These are phyloP conservation scores for Solanum aculeatissimum DNA, from an alignment of 305 asterid genomes.

Conservation along the genomic window DNA sequence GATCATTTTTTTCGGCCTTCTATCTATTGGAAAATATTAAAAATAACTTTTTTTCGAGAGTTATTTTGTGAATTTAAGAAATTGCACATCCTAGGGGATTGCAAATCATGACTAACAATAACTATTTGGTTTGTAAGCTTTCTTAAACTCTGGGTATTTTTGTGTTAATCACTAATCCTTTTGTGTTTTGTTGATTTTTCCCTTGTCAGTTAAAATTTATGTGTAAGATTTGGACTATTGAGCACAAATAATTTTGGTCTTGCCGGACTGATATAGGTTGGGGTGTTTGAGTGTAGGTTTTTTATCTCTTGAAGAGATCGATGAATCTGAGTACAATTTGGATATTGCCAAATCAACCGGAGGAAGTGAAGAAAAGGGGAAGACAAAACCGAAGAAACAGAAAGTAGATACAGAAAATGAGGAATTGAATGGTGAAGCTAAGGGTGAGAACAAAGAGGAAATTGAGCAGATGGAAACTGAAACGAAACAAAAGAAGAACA, in stretches of 20 bases:
- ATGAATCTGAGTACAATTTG: slow-evolving; percentile 60
- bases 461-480: slow-evolving; percentile 11
- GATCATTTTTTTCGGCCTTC: not conserved
- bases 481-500: slow-evolving; percentile 23
- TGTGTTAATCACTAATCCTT: not conserved
- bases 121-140: not conserved
- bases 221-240: not conserved
- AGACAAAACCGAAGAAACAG: slow-evolving; percentile 27
- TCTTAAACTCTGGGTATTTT: not conserved
- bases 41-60: not conserved
- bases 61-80: not conserved
- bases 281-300: slow-evolving; percentile 48
- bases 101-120: not conserved
- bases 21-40: not conserved
- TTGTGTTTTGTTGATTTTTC: not conserved
- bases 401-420: slow-evolving; percentile 22
- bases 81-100: not conserved
- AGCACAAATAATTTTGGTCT: not conserved
- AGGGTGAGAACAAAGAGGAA: slow-evolving; percentile 11
- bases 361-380: slow-evolving; percentile 19
- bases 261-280: not conserved
- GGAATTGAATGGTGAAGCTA: slow-evolving; percentile 18
- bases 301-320: slow-evolving; percentile 84
- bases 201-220: not conserved
- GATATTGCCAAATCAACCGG: slow-evolving; percentile 29